Percentiles rank a stretch among this genome's conserved stretches.
Conservation (phyloP, 257 asterid genomes). For the Solanum rostratum region DNA sequence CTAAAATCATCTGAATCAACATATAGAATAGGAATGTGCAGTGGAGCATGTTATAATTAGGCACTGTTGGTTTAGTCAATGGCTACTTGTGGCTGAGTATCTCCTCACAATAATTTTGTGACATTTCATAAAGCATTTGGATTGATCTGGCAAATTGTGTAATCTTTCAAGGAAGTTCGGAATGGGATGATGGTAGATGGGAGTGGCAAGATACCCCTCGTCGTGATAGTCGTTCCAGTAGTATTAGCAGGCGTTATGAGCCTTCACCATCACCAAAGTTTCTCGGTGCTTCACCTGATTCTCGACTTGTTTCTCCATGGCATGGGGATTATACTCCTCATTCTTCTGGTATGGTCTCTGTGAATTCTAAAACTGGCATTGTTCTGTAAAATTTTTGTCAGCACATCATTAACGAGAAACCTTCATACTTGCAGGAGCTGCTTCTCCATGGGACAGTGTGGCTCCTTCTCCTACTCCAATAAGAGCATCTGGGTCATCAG, state of each 20-base stretch:
- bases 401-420: constrained; percentile 8
- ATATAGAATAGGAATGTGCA: not conserved
- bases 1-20: not conserved
- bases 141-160: not conserved
- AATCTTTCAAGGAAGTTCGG: constrained; percentile 58
- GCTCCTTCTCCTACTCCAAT: constrained; percentile 94
- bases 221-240: constrained; percentile 39
- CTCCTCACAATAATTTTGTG: not conserved
- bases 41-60: not conserved
- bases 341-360: constrained; percentile 31
- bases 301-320: constrained; percentile 94
- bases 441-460: constrained; percentile 86
- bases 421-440: constrained; percentile 15
- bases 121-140: constrained; percentile 2
- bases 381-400: not conserved
- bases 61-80: not conserved
- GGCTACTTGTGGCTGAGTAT: not conserved
- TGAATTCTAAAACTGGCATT: not conserved
- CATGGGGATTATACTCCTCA: constrained; percentile 71
- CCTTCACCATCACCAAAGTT: constrained; percentile 80
- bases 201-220: constrained; percentile 93
- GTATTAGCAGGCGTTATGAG: constrained; percentile 45
- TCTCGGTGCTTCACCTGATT: constrained; percentile 89
- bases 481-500: constrained; percentile 83
- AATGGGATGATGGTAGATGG: constrained; percentile 98